Base-by-base conservation (phyloP, 2,329 filamentous ascomycete genomes). In the Remersonia thermophila region DNA sequence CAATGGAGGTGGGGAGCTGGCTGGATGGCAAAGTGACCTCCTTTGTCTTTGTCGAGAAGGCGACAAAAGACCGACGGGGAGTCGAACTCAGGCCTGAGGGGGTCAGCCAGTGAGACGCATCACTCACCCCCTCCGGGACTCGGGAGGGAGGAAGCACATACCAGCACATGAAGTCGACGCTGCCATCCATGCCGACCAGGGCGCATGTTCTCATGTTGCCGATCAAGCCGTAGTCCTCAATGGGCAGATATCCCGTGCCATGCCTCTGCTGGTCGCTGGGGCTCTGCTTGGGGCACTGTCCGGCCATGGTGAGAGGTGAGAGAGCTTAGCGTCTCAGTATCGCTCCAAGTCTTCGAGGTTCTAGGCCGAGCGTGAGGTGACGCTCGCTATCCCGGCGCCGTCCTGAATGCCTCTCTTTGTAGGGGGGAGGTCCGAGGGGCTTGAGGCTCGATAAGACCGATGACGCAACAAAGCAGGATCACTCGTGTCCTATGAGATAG, bases 121-220 rank as follows among this genome's bases (percentile, higher is more conserved):
- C n/a, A n/a, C 9, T 23, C 20, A 23, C 20, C 20, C 20, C 9
- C 9, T 23, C 20, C 5, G 9, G 20, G 5, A n/a, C n/a, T n/a
- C n/a, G n/a, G 11, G 25, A 26, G 11, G n/a, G 7, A 13, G n/a
- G 4, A 16, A 7, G 7, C 6, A n/a, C 6, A 7, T n/a, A 76
- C 75, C 80, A 86, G 56, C 80, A 85, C 78, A 85, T 81, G 48
- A 77, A 83, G 52, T 84, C 81, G 39, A 86, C 57, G 45, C 78
- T 80, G 16, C 80, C 80, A 50, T 80, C 75, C 51, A 81, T 80
- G 45, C 77, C 80, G 15, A 83, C 69, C n/a, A 84, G 61, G 11
- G 80, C 80, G 60, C 78, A 83, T 1, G 80, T 86, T 49, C 77
- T 71, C 80, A 86, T 83, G 51, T 85, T 84, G 16, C 81, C 81